A percentile compares a stretch with the other conserved stretches of the same genome.
phyloP scores from a whole-genome alignment of 73 alveolate species.

The Paramecium primaurelia region DNA sequence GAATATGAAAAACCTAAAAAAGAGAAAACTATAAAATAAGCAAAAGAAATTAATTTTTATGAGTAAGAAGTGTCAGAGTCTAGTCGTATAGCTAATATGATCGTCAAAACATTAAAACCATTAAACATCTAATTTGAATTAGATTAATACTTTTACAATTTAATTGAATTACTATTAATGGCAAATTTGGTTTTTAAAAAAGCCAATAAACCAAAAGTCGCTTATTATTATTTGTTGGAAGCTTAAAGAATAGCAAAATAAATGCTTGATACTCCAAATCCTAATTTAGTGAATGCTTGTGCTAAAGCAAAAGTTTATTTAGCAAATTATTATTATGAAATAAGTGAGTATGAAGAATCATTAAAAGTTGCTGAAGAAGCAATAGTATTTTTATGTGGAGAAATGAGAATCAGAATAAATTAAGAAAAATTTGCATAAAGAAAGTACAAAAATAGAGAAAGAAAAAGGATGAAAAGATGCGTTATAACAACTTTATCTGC shows the following conservation, averaged over 20 bases:
- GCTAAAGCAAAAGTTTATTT: not conserved
- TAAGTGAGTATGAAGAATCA: not conserved
- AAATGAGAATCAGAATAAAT: constrained; percentile 38
- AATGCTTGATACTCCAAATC: constrained; percentile 3
- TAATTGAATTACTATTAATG: not conserved
- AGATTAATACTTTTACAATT: constrained; percentile 7
- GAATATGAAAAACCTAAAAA: not conserved
- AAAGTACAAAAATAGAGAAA: constrained; percentile 22
- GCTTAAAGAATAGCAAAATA: constrained; percentile 18
- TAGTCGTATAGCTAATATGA: constrained; percentile 5
- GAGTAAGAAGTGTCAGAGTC: constrained; percentile 30
- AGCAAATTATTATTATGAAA: constrained; percentile 23
- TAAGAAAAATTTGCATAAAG: not conserved
- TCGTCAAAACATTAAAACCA: not conserved
- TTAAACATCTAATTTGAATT: constrained; percentile 28
- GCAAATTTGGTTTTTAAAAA: not conserved
- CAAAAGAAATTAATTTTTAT: not conserved
- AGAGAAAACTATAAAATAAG: not conserved
- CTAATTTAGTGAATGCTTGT: constrained; percentile 13
- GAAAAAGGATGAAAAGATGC: constrained; percentile 23
- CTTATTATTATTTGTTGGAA: constrained; percentile 40
- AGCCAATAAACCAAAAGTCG: constrained; percentile 1
- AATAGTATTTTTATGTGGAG: not conserved
- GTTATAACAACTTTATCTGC: constrained; percentile 12
- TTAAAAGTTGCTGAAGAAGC: constrained; percentile 9